Conservation (phyloP, 805 yeast genomes). For the Metschnikowia picachoensis region DNA sequence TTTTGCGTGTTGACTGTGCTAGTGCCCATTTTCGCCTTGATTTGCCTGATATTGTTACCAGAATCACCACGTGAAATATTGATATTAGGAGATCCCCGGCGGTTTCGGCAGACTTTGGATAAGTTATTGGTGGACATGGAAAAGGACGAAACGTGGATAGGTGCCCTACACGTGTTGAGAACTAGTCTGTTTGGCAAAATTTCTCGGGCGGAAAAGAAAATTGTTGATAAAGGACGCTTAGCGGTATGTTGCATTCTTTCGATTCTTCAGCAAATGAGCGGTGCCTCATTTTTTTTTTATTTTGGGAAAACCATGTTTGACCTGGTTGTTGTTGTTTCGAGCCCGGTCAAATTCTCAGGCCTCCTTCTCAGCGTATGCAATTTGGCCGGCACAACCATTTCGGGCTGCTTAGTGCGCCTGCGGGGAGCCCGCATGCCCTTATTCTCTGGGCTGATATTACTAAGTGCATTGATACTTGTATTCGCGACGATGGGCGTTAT, state of each 20-base stretch:
- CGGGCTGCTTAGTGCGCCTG: constrained; percentile 17
- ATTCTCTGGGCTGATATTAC: constrained; percentile 7
- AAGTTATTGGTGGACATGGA: constrained; percentile 1
- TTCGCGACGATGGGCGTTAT: constrained; percentile 8
- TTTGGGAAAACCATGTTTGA: constrained; percentile 25
- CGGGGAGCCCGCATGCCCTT: constrained; percentile 13
- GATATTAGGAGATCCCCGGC: constrained; percentile 1
- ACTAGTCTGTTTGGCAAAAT: not conserved
- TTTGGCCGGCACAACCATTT: constrained; percentile 19
- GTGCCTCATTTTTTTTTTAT: constrained; percentile 32
- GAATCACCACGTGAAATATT: constrained; percentile 4
- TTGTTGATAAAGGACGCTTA: constrained; percentile 2
- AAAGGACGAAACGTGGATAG: not conserved
- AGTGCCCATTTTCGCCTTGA: constrained; percentile 3
- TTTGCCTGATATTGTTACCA: constrained; percentile 4
- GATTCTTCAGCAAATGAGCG: constrained; percentile 34
- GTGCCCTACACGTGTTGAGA: constrained; percentile 2
- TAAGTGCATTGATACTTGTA: constrained; percentile 1
- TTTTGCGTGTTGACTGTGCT: not conserved
- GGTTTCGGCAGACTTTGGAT: not conserved
- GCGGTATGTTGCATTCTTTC: constrained; percentile 21
- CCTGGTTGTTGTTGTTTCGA: not conserved
- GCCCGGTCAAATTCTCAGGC: constrained; percentile 8
- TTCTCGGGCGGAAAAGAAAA: not conserved
- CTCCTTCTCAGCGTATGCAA: constrained; percentile 21